Percentiles rank a stretch among this genome's conserved stretches.
These are phyloP conservation scores for Euryodendron excelsum DNA, from an alignment of 148 eudicot species.

Conservation along the genomic window DNA sequence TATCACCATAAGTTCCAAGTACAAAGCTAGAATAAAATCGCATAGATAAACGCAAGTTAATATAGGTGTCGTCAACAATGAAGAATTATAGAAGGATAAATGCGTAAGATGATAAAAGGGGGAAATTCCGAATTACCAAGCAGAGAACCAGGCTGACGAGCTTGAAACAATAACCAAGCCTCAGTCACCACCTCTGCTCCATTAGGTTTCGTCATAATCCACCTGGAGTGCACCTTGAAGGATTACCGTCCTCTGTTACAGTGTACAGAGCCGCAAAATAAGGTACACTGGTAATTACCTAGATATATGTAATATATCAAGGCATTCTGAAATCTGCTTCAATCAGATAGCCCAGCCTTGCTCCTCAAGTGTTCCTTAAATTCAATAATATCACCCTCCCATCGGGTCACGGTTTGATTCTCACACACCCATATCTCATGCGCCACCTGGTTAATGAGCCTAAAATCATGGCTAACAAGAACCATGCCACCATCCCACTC, in stretches of 20 bases:
- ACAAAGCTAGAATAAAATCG: not conserved
- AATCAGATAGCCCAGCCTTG: conserved; percentile 50
- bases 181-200: not conserved
- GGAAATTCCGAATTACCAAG: not conserved
- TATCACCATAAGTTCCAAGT: not conserved
- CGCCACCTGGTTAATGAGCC: conserved; percentile 91
- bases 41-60: not conserved
- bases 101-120: not conserved
- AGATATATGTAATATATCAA: not conserved
- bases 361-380: conserved; percentile 74
- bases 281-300: not conserved
- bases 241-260: not conserved
- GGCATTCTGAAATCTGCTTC: not conserved
- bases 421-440: conserved; percentile 96
- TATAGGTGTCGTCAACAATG: not conserved
- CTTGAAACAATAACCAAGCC: conserved; percentile 1
- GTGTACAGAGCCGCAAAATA: not conserved
- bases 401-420: conserved; percentile 66
- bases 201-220: conserved; percentile 2
- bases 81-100: not conserved
- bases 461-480: conserved; percentile 82
- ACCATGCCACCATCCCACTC: conserved; percentile 96
- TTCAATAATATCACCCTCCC: conserved; percentile 84
- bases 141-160: not conserved
- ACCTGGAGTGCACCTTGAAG: not conserved